Conservation (phyloP, 441 rosid genomes). For the Bruguiera hainesii region DNA sequence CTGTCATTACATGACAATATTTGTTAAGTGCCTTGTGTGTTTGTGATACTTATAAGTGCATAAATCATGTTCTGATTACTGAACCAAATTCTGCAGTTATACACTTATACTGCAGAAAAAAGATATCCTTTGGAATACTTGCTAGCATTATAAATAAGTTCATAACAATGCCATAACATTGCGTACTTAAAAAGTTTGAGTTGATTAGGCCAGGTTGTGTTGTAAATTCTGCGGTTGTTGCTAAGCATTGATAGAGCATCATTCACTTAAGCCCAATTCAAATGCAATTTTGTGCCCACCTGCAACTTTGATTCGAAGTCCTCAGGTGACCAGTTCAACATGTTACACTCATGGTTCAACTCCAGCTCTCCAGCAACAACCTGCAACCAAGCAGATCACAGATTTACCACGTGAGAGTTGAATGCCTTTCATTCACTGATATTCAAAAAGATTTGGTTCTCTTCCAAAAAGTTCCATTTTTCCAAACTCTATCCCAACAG, state of each 20-base stretch:
- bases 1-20: too few species aligned
- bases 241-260: neutral
- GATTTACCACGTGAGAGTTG: slow-evolving; percentile 13
- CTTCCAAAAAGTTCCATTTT: too few species aligned
- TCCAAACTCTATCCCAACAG: too few species aligned
- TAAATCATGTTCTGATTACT: too few species aligned
- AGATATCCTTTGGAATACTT: neutral
- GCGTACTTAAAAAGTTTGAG: neutral
- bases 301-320: slow-evolving; percentile 96
- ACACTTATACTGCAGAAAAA: too few species aligned
- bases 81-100: too few species aligned
- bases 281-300: slow-evolving; percentile 32
- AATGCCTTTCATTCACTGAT: too few species aligned
- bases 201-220: slow-evolving; percentile 2
- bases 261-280: neutral
- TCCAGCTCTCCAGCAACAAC: slow-evolving; percentile 99
- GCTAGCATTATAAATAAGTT: neutral
- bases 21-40: too few species aligned
- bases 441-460: too few species aligned
- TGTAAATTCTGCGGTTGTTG: neutral
- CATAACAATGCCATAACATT: neutral
- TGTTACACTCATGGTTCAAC: slow-evolving; percentile 78
- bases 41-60: too few species aligned
- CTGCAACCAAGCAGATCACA: slow-evolving; percentile 35
- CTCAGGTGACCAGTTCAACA: slow-evolving; percentile 96